These are phyloP conservation scores for Tricholoma sp. DNA, from an alignment of 768 basidiomycete genomes.

Conservation along the genomic window DNA sequence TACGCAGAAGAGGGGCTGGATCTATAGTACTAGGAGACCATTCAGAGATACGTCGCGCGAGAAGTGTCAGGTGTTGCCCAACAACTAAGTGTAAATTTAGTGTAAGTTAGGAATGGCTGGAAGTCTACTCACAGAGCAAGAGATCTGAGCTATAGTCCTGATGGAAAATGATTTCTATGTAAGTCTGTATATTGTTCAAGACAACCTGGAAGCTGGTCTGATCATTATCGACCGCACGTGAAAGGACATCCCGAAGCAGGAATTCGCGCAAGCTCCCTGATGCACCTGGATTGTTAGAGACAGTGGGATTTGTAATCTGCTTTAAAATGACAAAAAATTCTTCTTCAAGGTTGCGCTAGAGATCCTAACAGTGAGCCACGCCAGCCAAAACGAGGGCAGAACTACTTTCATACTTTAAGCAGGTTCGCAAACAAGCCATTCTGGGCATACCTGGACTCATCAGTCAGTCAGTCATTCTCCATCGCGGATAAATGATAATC, in stretches of 20 bases:
- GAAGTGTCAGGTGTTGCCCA: constrained; percentile 45
- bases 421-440: constrained; percentile 54
- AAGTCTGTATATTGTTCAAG: constrained; percentile 51
- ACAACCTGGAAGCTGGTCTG: constrained; percentile 44
- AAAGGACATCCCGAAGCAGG: constrained; percentile 53
- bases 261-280: constrained; percentile 37
- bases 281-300: constrained; percentile 22
- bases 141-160: constrained; percentile 45
- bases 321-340: constrained; percentile 52
- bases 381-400: not conserved
- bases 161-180: constrained; percentile 53
- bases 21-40: constrained; percentile 43
- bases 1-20: constrained; percentile 49
- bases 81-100: constrained; percentile 36
- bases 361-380: not conserved
- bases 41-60: constrained; percentile 58
- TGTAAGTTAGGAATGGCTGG: not conserved
- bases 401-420: constrained; percentile 42
- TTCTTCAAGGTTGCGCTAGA: constrained; percentile 39
- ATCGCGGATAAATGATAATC: constrained; percentile 13
- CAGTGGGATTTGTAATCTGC: constrained; percentile 36
- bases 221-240: constrained; percentile 46
- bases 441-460: constrained; percentile 41
- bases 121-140: constrained; percentile 46
- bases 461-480: not conserved